Conservation (phyloP, 108 stramenopile species). For the Mediolabrus comicus region DNA sequence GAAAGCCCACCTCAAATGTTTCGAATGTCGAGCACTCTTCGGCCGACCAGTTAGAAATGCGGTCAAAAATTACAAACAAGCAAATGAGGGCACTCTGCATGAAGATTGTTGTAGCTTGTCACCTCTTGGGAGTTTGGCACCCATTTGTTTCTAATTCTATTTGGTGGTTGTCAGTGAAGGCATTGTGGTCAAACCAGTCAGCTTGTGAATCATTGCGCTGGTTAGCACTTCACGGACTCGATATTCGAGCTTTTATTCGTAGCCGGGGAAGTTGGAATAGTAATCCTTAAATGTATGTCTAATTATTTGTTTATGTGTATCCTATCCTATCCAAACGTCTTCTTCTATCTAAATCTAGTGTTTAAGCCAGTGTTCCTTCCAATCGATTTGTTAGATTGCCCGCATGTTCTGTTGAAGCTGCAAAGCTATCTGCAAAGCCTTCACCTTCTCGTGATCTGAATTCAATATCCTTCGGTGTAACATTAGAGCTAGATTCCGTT, state of each 20-base stretch:
- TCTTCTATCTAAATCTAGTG: no score
- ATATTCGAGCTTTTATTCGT: slow-evolving; percentile 9
- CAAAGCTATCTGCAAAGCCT: background rate
- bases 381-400: slow-evolving; percentile 13
- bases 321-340: no score
- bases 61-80: slow-evolving; percentile 6
- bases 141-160: slow-evolving; percentile 36
- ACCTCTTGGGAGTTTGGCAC: slow-evolving; percentile 23
- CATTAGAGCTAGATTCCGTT: slow-evolving; percentile 8
- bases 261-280: background rate
- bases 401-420: slow-evolving; percentile 21
- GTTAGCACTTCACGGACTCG: slow-evolving; percentile 19
- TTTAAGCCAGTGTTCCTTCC: background rate
- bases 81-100: slow-evolving; percentile 26
- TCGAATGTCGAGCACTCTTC: background rate
- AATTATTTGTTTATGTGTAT: background rate
- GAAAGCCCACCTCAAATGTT: background rate
- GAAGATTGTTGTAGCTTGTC: slow-evolving; percentile 29
- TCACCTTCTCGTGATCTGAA: slow-evolving; percentile 4
- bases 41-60: background rate
- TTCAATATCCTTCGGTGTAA: slow-evolving; percentile 28
- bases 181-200: slow-evolving; percentile 6
- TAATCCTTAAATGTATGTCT: background rate
- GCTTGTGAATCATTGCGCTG: slow-evolving; percentile 22
- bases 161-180: slow-evolving; percentile 40